Evolutionary conservation across 2,329 filamentous ascomycete species (phyloP), one percentile per base, ranked within the genome.

Genomic region (Cryphonectria radicalis): DNA sequence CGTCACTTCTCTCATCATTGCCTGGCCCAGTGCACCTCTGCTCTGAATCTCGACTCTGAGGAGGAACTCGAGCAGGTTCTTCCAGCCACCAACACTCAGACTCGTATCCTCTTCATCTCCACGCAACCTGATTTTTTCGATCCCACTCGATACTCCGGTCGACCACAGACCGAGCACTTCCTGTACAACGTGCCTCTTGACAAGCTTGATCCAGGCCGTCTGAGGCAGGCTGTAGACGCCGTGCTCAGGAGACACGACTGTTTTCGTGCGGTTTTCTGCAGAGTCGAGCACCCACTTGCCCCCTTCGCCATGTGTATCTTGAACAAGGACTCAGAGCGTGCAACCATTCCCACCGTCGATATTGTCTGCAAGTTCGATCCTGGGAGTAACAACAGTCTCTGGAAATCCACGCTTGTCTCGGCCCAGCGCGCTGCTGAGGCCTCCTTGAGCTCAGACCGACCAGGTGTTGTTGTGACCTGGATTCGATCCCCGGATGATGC

Each of bases 261-360:
- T 43, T 74, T 72, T 62, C 72, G 72, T 62, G 69, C 72, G 60
- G 64, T 74, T 4, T 73, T 69, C 40, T 69, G 70, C 28, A 65
- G 64, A 1, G 63, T 70, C 25, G 43, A 66, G 57, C 72, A 74
- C 63, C 72, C 72, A 4, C 64, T 74, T n/a, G 66, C 72, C 14
- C 67, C 70, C 3, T 72, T 70, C 43, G 70, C 72, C 32, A 70
- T 73, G 55, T 69, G 69, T 19, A 66, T 73, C 4, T 65, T 74
- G 43, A 46, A 19, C 43, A 46, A 46, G 43, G 5, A 46, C 5
- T 46, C 43, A 17, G 43, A 46, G 14, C 43, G 43, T 46, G 43
- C 43, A 17, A 13, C 43, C 14, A 14, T 46, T 46, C 6, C 28
- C 13, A 35, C 28, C 13, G 57, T 35, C 57, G 17, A 62, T 11